A percentile compares a stretch with the other conserved stretches of the same genome.
These are phyloP conservation scores for Colletotrichum godetiae DNA, from an alignment of 2,329 filamentous ascomycete genomes.

Conservation along the genomic window DNA sequence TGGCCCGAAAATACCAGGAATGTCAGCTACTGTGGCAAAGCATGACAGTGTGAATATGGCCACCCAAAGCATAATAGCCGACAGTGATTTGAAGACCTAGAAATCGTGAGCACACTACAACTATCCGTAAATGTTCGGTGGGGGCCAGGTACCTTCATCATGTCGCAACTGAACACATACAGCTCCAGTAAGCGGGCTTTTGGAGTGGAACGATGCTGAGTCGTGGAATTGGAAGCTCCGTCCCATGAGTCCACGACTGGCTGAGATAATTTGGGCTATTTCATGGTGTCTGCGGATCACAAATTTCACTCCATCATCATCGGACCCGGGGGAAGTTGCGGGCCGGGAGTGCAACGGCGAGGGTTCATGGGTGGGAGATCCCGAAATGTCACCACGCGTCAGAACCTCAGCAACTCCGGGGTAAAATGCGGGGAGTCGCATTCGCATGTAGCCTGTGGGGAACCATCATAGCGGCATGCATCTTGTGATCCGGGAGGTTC, in stretches of 20 bases:
- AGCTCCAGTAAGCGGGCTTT: background rate
- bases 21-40: conserved; percentile 16
- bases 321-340: conserved; percentile 12
- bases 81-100: background rate
- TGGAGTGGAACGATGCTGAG: background rate
- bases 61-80: background rate
- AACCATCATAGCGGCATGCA: background rate
- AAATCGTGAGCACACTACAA: background rate
- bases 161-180: background rate
- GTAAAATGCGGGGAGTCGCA: conserved; percentile 9
- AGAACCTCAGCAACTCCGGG: background rate
- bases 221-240: background rate
- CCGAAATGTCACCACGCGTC: background rate
- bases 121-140: background rate
- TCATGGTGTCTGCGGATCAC: background rate
- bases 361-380: background rate
- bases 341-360: background rate
- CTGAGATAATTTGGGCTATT: background rate
- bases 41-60: background rate
- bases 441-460: background rate
- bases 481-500: no score
- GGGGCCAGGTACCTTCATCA: background rate
- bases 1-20: conserved; percentile 5
- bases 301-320: background rate
- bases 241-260: background rate